Evolutionary conservation across 306 rosid species (phyloP), one percentile per base, ranked within the genome.

Genomic region (Castanea crenata): DNA sequence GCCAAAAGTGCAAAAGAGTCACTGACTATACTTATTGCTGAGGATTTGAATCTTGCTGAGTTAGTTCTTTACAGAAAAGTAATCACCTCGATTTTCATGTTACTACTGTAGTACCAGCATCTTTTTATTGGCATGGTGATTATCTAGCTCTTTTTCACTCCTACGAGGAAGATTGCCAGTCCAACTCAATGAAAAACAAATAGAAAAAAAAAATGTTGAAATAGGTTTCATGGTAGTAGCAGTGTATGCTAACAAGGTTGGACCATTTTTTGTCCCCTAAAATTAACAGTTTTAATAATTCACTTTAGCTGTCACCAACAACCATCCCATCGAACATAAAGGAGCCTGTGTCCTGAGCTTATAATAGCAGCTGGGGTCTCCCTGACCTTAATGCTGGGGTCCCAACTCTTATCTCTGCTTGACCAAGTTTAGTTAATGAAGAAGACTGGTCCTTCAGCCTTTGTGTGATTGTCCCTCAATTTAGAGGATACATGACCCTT

Each of bases 391-490:
- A 21, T 46, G 57, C 65, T 74, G 51, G 79, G 79, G 85, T 69
- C 79, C 89, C 85, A 21, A 58, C 81, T 63, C 71, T 15, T 7
- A 74, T 55, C 75, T 69, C 29, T 38, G 68, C 25, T 73, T 9
- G 55, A 77, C 79, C 81, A 51, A 54, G 44, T 38, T 38, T 38
- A 38, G 44, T 38, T 38, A 7, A 7, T 38, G 46, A 38, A 38
- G 71, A 8, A 82, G 69, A 38, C 62, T 27, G 68, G 46, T 7
- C 8, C 70, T 72, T 57, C 55, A 46, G 58, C 78, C 46, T 38
- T 38, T 38, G 46, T 76, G 70, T 74, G 64, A 75, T 44, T 83
- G 86, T 79, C 84, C 31, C 83, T 77, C 82, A 51, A 38, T 7
- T 5, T 64, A 35, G 64, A 49, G 74, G 80, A 58, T 54, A 10